Evolutionary conservation across 2,329 filamentous ascomycete species (phyloP), one percentile per base, ranked within the genome.

Genomic region (Exserohilum turcica): DNA sequence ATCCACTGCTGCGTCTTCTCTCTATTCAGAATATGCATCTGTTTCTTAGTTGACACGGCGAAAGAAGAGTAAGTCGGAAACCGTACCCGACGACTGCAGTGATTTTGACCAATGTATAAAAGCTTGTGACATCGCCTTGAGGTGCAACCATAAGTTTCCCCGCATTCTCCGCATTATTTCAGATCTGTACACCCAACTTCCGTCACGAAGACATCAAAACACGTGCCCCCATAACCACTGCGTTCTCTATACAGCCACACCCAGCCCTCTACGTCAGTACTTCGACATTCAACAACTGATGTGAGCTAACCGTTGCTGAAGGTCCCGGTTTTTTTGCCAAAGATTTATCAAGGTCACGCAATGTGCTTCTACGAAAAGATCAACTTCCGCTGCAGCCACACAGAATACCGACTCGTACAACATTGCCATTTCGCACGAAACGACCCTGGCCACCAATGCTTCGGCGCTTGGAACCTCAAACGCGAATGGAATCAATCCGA

Each of bases 341-440:
- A 18, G 16, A 15, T 13, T 29, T 6, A 36, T 31, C 9, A 3
- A 7, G 12, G 33, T 13, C 2, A 6, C 18, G 47, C 7, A 10
- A 90, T 90, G 87, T 90, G 87, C 63, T 84, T 88, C 68, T 91
- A 79, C 72, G 88, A 92, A 69, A 84, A 86, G 58, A 88, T 88
- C 61, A 72, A 84, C 54, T 91, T 88, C 70, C 28, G 66, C 18
- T 92, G 89, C 76, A 79, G 79, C 27, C 88, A 91, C 74, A 80
- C 78, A 5, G 76, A 78, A 13, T 74, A 81, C 21, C 82, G 85
- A 16, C 77, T 89, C 27, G 85, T 86, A 66, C 85, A 84, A 19
- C 83, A 90, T 73, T 92, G 89, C 73, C 89, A 92, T 74, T 86
- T 85, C 61, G 87, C 89, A 5, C 86, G 89, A 53, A 90, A 89